These are phyloP conservation scores for Penicillium brasilianum DNA, from an alignment of 2,329 filamentous ascomycete genomes.

Conservation along the genomic window DNA sequence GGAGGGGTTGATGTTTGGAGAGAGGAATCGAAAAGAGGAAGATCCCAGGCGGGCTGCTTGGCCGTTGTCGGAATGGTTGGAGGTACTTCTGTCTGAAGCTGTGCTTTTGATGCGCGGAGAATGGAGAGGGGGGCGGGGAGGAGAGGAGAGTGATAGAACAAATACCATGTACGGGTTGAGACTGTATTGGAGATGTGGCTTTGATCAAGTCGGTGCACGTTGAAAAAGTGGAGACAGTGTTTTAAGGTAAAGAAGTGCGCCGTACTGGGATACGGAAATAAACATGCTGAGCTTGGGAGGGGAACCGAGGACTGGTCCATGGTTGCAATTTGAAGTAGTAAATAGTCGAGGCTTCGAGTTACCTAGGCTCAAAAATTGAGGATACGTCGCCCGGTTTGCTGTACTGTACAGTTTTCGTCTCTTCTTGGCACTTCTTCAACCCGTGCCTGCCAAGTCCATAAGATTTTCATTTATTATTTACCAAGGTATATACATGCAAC, in stretches of 20 bases:
- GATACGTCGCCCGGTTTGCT: background rate
- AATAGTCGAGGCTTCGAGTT: background rate
- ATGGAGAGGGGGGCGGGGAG: background rate
- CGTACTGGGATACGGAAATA: background rate
- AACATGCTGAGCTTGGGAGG: too few relatives aligned
- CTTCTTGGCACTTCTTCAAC: slow-evolving; percentile 3
- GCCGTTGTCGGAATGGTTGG: slow-evolving; percentile 39
- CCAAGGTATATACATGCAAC: background rate
- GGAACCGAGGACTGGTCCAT: background rate
- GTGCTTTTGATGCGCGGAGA: slow-evolving; percentile 5
- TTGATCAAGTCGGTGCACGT: background rate
- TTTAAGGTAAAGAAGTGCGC: background rate
- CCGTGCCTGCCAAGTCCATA: slow-evolving; percentile 29
- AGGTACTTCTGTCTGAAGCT: background rate
- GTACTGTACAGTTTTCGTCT: background rate
- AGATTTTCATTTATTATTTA: slow-evolving; percentile 3
- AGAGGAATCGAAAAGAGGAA: slow-evolving; percentile 1
- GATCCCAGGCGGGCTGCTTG: slow-evolving; percentile 34
- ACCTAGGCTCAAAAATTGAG: background rate
- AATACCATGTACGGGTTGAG: slow-evolving; percentile 14
- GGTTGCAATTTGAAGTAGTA: background rate
- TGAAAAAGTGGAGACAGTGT: background rate
- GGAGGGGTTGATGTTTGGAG: background rate
- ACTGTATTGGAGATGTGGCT: slow-evolving; percentile 19
- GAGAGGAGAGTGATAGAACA: background rate